Percentiles rank a stretch among this genome's conserved stretches.
Conservation (phyloP, 2,329 filamentous ascomycete genomes). For the Gremmenia infestans region DNA sequence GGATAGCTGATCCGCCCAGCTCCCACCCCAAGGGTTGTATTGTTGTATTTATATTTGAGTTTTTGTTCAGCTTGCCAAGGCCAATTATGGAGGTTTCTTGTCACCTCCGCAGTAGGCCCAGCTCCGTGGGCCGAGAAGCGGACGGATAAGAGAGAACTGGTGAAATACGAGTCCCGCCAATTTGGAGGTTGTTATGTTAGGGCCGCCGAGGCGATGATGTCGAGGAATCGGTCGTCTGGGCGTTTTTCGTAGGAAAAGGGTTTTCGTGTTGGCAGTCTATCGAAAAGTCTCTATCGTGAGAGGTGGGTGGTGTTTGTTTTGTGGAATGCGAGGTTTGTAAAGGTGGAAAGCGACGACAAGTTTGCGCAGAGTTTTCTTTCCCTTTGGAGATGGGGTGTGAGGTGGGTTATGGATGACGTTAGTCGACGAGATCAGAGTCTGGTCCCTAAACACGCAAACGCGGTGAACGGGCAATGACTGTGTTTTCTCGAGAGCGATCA, state of each 20-base stretch:
- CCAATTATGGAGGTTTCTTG: slow-evolving; percentile 96
- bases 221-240: background rate
- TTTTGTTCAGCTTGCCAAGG: slow-evolving; percentile 5
- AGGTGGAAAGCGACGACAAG: background rate
- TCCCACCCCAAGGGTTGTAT: slow-evolving; percentile 13
- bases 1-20: slow-evolving; percentile 16
- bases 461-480: background rate
- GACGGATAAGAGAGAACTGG: slow-evolving; percentile 72
- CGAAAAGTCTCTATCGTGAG: background rate
- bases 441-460: slow-evolving; percentile 1
- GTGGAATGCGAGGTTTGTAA: background rate
- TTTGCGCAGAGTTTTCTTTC: background rate
- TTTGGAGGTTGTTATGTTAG: slow-evolving; percentile 61
- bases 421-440: background rate
- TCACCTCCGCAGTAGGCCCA: slow-evolving; percentile 96
- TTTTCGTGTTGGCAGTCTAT: background rate
- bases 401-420: background rate
- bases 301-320: background rate
- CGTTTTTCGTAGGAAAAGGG: background rate
- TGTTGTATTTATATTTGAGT: slow-evolving; percentile 8
- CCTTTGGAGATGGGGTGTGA: background rate
- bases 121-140: slow-evolving; percentile 86
- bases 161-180: slow-evolving; percentile 80
- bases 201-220: slow-evolving; percentile 29
- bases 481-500: background rate